phyloP scores from a whole-genome alignment of 2,329 filamentous ascomycete species.

The Cladophialophora chaetospira region DNA sequence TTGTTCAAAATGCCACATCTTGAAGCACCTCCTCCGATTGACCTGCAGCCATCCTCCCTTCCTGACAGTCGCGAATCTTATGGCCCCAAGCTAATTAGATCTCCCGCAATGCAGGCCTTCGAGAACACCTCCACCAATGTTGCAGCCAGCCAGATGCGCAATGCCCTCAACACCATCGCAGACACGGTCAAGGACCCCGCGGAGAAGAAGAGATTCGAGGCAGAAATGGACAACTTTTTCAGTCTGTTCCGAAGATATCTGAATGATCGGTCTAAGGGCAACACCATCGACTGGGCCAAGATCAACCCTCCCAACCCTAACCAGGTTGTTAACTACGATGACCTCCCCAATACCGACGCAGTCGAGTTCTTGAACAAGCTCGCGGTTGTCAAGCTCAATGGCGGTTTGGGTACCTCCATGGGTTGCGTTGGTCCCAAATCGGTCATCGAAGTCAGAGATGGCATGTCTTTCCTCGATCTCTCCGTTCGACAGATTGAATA shows the following conservation, averaged over 20 bases:
- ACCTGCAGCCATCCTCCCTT: slow-evolving; percentile 6
- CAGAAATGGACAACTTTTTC: slow-evolving; percentile 99
- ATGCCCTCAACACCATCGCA: slow-evolving; percentile 87
- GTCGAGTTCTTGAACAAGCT: slow-evolving; percentile 96
- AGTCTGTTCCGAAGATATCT: slow-evolving; percentile 96
- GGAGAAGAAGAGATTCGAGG: slow-evolving; percentile 83
- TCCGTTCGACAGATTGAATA: slow-evolving; percentile 99
- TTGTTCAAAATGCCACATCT: slow-evolving; percentile 24
- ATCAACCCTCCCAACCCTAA: slow-evolving; percentile 90
- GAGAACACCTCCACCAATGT: slow-evolving; percentile 99
- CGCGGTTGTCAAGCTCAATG: slow-evolving; percentile 97
- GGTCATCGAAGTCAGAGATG: slow-evolving; percentile 98
- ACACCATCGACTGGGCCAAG: slow-evolving; percentile 91
- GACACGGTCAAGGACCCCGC: slow-evolving; percentile 82
- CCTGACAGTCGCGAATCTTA: not conserved
- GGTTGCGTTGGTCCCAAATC: slow-evolving; percentile 99
- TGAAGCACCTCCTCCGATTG: slow-evolving; percentile 9
- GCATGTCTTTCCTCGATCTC: slow-evolving; percentile 99
- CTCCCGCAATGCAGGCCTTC: slow-evolving; percentile 69
- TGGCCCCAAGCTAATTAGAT: slow-evolving; percentile 22
- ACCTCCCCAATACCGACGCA: slow-evolving; percentile 84
- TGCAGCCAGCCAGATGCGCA: slow-evolving; percentile 98
- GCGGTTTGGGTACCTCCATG: slow-evolving; percentile 99
- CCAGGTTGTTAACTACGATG: slow-evolving; percentile 94
- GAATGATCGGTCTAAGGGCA: slow-evolving; percentile 98